These are phyloP conservation scores for Dendrobium chrysotoxum DNA, from an alignment of 106 monocot genomes.

Conservation along the genomic window DNA sequence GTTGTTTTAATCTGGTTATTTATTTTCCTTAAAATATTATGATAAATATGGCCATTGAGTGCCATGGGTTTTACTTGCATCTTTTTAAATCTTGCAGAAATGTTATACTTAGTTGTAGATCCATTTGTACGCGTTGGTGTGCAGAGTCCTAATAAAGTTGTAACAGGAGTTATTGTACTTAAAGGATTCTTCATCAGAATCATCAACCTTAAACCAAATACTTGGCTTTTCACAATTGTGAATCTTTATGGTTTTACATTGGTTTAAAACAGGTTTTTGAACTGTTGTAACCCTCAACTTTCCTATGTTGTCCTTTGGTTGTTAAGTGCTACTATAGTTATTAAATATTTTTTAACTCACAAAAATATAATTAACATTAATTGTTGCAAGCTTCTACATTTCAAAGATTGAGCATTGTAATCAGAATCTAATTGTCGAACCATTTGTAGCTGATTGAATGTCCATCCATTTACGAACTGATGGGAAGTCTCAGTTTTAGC, in stretches of 20 bases:
- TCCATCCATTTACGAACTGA: conserved; percentile 93
- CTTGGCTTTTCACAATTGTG: not conserved
- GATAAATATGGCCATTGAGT: too few species aligned
- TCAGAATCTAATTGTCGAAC: not conserved
- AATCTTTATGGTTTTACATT: not conserved
- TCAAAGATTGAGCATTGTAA: not conserved
- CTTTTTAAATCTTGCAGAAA: too few species aligned
- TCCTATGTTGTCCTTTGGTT: not conserved
- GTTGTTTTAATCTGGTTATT: too few species aligned
- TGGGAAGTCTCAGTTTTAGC: conserved; percentile 56
- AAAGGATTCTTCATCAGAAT: not conserved
- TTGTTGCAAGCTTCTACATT: not conserved
- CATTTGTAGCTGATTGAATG: conserved; percentile 86
- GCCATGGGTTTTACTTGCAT: too few species aligned
- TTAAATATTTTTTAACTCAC: not conserved
- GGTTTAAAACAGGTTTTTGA: conserved; percentile 1
- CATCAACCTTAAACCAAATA: not conserved
- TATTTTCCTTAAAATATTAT: too few species aligned
- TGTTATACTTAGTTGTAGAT: too few species aligned
- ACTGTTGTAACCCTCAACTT: not conserved
- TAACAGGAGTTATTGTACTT: too few species aligned
- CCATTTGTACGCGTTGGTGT: too few species aligned
- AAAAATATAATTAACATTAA: not conserved
- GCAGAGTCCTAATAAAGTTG: too few species aligned
- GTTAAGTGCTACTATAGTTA: not conserved